Evolutionary conservation across 2,329 filamentous ascomycete species (phyloP), one percentile per base, ranked within the genome.

Genomic region (Pestalotiopsis sp.): DNA sequence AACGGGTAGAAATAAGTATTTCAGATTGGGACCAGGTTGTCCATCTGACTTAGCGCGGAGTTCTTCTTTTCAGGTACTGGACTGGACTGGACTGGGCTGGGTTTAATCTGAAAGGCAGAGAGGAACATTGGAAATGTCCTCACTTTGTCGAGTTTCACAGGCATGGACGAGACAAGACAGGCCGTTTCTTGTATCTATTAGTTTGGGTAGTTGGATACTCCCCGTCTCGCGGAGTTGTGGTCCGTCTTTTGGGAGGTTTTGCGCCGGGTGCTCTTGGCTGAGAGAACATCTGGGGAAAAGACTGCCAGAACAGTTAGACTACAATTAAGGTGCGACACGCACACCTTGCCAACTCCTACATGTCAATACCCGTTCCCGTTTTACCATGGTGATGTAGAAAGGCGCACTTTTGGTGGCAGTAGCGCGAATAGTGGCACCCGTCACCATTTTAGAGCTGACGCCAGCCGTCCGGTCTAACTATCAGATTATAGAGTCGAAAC

Each of bases 281-380:
- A 23, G 20, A 23, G 23, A 63, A 39, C 20, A 20, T 14, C n/a
- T 49, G 23, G 17, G n/a, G 17, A 41, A 65, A 12, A 55, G 64
- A 41, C 23, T 31, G 64, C 41, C 41, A 13, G n/a, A 38, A 38
- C 14, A 49, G 62, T 13, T 45, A 41, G 31, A 36, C 27, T 67
- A 57, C 65, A 67, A 67, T 67, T 67, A 67, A 67, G 65, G 65
- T 67, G 65, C 65, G 23, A 38, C 39, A 67, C 25, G 65, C 65
- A 67, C 65, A 67, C 65, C 59, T 67, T 67, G 65, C 65, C 65
- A 67, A 63, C 65, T 67, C 58, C 61, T 64, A 64, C 20, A 52
- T n/a, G 9, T 38, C 13, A 38, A 20, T 38, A 31, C 59, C 20
- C 45, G 45, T 52, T 3, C 45, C 45, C 17, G 17, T 52, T 52